phyloP scores from a whole-genome alignment of 495 filamentous ascomycete genomes.

The Rhizodiscina lignyota region DNA sequence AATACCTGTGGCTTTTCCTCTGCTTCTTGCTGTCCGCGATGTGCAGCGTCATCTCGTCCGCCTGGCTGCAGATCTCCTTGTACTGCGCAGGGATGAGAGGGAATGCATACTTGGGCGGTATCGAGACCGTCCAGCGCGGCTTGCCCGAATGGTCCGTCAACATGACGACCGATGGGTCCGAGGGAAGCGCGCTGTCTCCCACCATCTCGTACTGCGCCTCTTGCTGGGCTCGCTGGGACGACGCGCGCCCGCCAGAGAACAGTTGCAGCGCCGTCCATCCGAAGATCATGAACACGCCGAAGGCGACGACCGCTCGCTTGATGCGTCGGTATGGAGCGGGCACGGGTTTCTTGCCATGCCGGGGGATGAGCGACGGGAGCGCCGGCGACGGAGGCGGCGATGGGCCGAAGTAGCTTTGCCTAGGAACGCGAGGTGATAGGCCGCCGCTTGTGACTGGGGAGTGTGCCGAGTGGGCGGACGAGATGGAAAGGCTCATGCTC shows the following conservation, averaged over 20 bases:
- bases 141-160: slow-evolving; percentile 38
- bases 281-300: slow-evolving; percentile 7
- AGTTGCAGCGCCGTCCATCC: slow-evolving; percentile 5
- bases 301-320: slow-evolving; percentile 8
- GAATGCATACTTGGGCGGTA: slow-evolving; percentile 39
- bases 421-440: no score
- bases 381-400: slow-evolving; percentile 47
- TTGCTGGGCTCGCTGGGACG: no score
- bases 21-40: slow-evolving; percentile 17
- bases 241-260: no score
- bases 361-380: slow-evolving; percentile 45
- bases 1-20: slow-evolving; percentile 33
- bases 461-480: slow-evolving; percentile 14
- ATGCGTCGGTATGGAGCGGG: slow-evolving; percentile 30
- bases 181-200: slow-evolving; percentile 30
- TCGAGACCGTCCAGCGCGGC: slow-evolving; percentile 52
- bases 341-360: slow-evolving; percentile 33
- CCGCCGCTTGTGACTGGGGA: slow-evolving; percentile 11
- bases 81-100: slow-evolving; percentile 44
- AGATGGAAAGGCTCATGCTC: slow-evolving; percentile 19
- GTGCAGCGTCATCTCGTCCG: slow-evolving; percentile 33
- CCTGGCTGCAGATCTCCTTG: slow-evolving; percentile 39
- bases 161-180: slow-evolving; percentile 40
- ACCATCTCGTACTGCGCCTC: slow-evolving; percentile 30
- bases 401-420: slow-evolving; percentile 34